Base-by-base conservation (phyloP, 2,329 filamentous ascomycete genomes). In the Fonsecaea nubica region DNA sequence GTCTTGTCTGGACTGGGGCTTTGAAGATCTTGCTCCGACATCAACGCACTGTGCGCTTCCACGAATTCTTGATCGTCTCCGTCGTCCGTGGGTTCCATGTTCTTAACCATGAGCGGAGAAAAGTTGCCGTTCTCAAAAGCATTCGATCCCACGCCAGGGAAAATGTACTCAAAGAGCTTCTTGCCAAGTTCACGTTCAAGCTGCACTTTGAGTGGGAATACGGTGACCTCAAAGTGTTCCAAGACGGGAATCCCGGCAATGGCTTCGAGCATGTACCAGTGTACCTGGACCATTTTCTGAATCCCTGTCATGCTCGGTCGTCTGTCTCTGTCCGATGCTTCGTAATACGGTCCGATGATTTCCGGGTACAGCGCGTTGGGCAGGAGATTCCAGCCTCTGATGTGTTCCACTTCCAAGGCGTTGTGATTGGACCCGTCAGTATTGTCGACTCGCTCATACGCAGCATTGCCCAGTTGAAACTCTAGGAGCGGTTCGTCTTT, bases 261-360 rank as follows among this genome's bases (percentile, higher is more conserved):
- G 7, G 95, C 93, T 80, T 99, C 95, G 4, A 99, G 85, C 92
- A 97, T 97, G 76, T 97, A 89, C 92, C 96, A 99, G 76, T 96
- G 95, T 12, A 99, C 92, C 38, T 90, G 88, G 59, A 99, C 86
- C 90, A 98, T 98, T 75, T 93, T 92, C 55, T 68, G 65, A 1
- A 58, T 50, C 35, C 67, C 63, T 7, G 52, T 21, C 15, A 63
- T 56, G 58, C 64, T 70, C 21, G 59, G 53, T 45, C 64, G 65
- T 55, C 66, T 85, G 68, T 90, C 88, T 79, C 76, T 76, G 40
- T 62, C 60, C 1, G 60, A 62, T 35, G 88, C 85, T 68, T 96
- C 91, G 25, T 90, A 81, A 74, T 96, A 98, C 0, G 95, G 93
- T 15, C 91, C 90, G 67, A 99, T 92, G 85, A 99, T 98, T 76